These are phyloP conservation scores for Nigrospora sphaerica DNA, from an alignment of 2,329 filamentous ascomycete species.

Conservation along the genomic window DNA sequence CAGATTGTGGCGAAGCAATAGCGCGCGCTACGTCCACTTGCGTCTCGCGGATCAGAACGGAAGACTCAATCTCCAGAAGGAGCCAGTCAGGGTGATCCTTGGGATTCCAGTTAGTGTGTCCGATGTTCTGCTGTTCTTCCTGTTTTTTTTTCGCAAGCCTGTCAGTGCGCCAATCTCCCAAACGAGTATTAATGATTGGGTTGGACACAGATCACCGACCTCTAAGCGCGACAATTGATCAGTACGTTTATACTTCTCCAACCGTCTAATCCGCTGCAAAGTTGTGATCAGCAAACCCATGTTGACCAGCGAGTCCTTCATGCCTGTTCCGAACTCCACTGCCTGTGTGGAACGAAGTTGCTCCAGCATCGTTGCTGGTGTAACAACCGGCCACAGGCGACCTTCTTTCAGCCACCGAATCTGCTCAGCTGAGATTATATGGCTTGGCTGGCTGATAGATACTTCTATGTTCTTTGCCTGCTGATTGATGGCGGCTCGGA, in stretches of 20 bases:
- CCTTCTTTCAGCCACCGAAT: conserved; percentile 32
- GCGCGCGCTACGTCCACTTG: conserved; percentile 57
- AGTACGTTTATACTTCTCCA: conserved; percentile 23
- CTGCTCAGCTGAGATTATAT: conserved; percentile 8
- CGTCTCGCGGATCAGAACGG: conserved; percentile 53
- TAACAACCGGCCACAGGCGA: conserved; percentile 38
- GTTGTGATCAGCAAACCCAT: conserved; percentile 36
- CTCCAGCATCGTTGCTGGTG: conserved; percentile 34
- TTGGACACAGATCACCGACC: too few species aligned
- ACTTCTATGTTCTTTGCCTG: conserved; percentile 4
- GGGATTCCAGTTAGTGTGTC: conserved; percentile 52
- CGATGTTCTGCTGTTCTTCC: conserved; percentile 38
- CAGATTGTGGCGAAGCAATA: conserved; percentile 47
- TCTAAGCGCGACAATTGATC: conserved; percentile 18
- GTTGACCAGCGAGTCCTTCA: conserved; percentile 31
- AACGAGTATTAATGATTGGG: too few species aligned
- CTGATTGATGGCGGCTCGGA: not conserved
- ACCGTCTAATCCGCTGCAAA: conserved; percentile 35
- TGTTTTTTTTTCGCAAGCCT: too few species aligned
- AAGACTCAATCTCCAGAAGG: conserved; percentile 58
- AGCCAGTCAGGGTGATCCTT: conserved; percentile 53
- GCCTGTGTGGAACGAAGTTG: conserved; percentile 31
- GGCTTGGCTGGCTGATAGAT: conserved; percentile 4
- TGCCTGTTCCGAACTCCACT: conserved; percentile 20
- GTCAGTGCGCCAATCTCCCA: too few species aligned